phyloP scores from a whole-genome alignment of 1,284 basidiomycete genomes.

The Austroboletus olivaceoglutinosus region DNA sequence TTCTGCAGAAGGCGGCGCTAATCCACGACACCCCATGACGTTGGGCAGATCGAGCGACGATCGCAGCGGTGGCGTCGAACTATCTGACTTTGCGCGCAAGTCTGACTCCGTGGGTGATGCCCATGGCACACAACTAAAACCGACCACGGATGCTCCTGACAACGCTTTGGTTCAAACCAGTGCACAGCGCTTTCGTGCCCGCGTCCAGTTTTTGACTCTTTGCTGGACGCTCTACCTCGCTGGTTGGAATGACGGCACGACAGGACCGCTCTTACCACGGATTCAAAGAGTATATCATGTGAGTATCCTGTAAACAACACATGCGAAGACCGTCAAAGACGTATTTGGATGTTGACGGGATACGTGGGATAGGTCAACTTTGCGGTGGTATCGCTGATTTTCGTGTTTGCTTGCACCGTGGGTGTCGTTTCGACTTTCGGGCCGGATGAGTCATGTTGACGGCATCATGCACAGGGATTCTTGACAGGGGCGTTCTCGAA shows the following conservation, averaged over 20 bases:
- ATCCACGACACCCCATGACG: conserved; percentile 8
- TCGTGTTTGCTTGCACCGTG: conserved; percentile 33
- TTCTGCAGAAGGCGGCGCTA: conserved; percentile 2
- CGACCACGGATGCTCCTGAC: not conserved
- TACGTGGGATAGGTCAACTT: conserved; percentile 23
- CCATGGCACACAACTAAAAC: not conserved
- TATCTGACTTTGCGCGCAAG: conserved; percentile 10
- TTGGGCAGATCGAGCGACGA: not conserved
- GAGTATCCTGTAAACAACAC: not conserved
- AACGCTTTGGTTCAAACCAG: conserved; percentile 10
- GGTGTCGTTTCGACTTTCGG: conserved; percentile 6
- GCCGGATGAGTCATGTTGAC: conserved; percentile 4
- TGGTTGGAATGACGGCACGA: conserved; percentile 35
- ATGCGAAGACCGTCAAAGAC: not conserved
- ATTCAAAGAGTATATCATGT: conserved; percentile 34
- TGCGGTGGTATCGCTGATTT: conserved; percentile 31
- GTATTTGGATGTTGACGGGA: not conserved
- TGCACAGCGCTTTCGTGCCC: conserved; percentile 22
- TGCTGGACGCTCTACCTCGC: conserved; percentile 32
- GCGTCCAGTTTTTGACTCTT: conserved; percentile 28
- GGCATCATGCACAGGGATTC: conserved; percentile 24
- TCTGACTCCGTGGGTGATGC: not conserved
- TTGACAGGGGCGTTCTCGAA: conserved; percentile 32
- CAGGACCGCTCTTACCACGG: conserved; percentile 32
- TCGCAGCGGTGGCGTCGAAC: conserved; percentile 6